Evolutionary conservation across 495 filamentous ascomycete species (phyloP).

Genomic region (Ascobolus immersus): DNA sequence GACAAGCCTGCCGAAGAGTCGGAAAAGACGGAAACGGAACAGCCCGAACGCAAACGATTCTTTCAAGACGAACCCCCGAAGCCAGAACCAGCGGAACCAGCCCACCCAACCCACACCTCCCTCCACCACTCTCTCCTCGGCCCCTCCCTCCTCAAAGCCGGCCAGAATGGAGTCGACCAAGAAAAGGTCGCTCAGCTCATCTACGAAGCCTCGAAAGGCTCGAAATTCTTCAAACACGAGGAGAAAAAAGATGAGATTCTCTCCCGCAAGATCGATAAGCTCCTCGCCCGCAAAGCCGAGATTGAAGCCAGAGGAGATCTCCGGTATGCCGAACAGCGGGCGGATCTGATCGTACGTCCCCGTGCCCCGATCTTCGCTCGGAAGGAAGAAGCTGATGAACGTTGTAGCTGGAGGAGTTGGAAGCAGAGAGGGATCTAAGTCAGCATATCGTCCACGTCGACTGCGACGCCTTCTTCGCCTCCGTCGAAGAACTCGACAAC

Average conservation of each 20-base stretch:
- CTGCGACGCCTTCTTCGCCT: constrained; percentile 94
- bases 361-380: constrained; percentile 1
- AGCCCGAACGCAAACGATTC: too few species aligned
- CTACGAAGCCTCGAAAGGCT: constrained; percentile 87
- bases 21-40: too few species aligned
- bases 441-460: constrained; percentile 79
- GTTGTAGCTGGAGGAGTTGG: constrained; percentile 40
- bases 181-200: constrained; percentile 86
- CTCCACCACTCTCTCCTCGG: constrained; percentile 49
- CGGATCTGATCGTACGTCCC: constrained; percentile 30
- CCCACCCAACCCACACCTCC: too few species aligned
- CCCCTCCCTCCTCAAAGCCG: constrained; percentile 79
- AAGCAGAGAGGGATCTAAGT: constrained; percentile 49
- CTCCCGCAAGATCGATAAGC: constrained; percentile 64
- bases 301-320: constrained; percentile 54
- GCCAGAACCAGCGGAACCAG: too few species aligned
- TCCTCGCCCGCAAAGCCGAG: constrained; percentile 47
- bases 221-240: constrained; percentile 89
- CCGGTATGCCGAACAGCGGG: constrained; percentile 42
- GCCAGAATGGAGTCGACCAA: constrained; percentile 86
- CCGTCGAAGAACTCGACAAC: constrained; percentile 75
- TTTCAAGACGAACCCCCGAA: too few species aligned
- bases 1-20: too few species aligned
- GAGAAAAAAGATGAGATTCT: constrained; percentile 56
- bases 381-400: neutral